Conservation (phyloP, 345 rosid species). For the Eutrema yunnanense region DNA sequence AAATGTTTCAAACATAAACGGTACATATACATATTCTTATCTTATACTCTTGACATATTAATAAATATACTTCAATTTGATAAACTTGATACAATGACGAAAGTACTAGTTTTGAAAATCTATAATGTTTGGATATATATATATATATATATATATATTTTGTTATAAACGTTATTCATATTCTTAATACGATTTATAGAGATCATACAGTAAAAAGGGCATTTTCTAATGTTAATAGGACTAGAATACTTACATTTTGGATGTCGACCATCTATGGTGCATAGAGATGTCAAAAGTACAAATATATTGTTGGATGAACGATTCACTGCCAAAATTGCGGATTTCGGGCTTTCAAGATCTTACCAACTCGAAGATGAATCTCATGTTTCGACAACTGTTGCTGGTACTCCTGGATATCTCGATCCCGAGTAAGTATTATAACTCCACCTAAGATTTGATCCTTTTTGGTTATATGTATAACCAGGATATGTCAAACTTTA, state of each 20-base stretch:
- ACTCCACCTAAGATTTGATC: not conserved
- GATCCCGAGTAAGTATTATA: constrained; percentile 20
- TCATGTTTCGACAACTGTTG: not conserved
- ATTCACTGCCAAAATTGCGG: constrained; percentile 35
- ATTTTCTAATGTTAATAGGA: not conserved
- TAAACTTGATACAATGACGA: too few relatives aligned
- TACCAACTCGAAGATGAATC: constrained; percentile 10
- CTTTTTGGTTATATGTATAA: not conserved
- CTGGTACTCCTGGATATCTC: constrained; percentile 30
- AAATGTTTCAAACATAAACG: not conserved
- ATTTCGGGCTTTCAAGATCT: constrained; percentile 25
- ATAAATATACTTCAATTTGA: too few relatives aligned
- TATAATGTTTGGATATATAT: too few relatives aligned
- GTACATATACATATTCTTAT: not conserved
- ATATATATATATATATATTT: too few relatives aligned
- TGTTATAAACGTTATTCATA: too few relatives aligned
- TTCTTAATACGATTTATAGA: too few relatives aligned
- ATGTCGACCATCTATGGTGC: constrained; percentile 3
- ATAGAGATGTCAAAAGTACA: constrained; percentile 8
- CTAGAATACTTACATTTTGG: constrained; percentile 2
- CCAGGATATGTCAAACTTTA: not conserved
- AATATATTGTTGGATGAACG: constrained; percentile 26
- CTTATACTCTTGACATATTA: too few relatives aligned
- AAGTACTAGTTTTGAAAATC: too few relatives aligned
- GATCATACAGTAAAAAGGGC: too few relatives aligned